A percentile compares a stretch with the other conserved stretches of the same genome.
phyloP scores from a whole-genome alignment of 345 rosid species.

The Eucalyptus tenuipes region DNA sequence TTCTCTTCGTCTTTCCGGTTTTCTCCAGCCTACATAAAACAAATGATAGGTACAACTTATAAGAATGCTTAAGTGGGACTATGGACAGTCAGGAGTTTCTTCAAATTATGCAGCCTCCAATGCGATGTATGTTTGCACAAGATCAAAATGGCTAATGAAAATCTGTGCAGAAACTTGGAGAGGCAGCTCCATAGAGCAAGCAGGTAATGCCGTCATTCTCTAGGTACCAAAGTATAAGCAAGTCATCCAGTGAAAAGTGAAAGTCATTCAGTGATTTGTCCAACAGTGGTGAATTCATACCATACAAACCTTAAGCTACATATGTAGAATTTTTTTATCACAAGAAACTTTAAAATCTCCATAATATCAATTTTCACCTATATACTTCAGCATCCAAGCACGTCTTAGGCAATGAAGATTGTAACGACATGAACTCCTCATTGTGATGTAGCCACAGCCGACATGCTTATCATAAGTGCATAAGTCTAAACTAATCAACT shows the following conservation, averaged over 20 bases:
- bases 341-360: neutral
- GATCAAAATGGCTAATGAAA: neutral
- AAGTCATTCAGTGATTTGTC: neutral
- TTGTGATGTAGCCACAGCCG: neutral
- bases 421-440: neutral
- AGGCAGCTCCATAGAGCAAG: neutral
- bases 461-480: neutral
- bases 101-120: neutral
- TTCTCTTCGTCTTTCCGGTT: slow-evolving; percentile 94
- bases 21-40: slow-evolving; percentile 68
- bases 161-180: neutral
- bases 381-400: neutral
- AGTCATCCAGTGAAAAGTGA: neutral
- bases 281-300: neutral
- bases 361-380: neutral
- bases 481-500: neutral
- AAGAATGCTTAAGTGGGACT: neutral
- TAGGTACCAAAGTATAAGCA: neutral
- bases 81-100: neutral
- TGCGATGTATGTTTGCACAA: neutral
- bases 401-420: neutral
- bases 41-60: neutral
- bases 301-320: neutral
- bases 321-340: neutral
- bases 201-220: neutral